Base-by-base conservation (phyloP, 495 filamentous ascomycete genomes). In the Penicillium silybi region DNA sequence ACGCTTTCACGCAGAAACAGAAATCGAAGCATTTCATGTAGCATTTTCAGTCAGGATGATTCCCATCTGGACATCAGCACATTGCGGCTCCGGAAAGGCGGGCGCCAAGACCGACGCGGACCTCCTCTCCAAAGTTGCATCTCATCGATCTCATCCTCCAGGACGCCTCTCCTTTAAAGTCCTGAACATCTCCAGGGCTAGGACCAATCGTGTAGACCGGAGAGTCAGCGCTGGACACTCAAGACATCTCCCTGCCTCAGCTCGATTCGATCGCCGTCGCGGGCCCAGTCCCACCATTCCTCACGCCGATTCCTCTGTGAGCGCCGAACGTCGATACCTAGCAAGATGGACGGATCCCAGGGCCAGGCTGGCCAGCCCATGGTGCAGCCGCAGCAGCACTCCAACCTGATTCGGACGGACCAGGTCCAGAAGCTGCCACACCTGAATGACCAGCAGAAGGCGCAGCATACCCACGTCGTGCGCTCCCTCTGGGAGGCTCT, bases 391-490 rank as follows among this genome's bases (percentile, higher is more conserved):
- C 69, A 67, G 49, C 72, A 77, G 52, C 70, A 75, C 39, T 70
- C 73, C 6, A 75, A 75, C 43, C 60, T 81, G 41, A 77, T 80
- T 40, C 76, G 71, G 26, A 77, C 77, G 25, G 78, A 81, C 18
- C 73, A 79, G 43, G 75, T 81, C 9, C 70, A 72, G 47, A 79
- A 77, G 48, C 66, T 81, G 7, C 69, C 70, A 10, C 67, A 74
- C 58, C 71, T 82, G 45, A 70, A 65, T 11, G 77, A 84, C 4
- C 77, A 85, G 11, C 83, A 87, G 46, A 88, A 84, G 57, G 49
- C 58, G 8, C 85, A 87, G 61, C 89, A 90, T 52, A 78, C 86
- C 45, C 66, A 75, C 41, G 77, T 86, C 3, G 76, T 92, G 11
- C 75, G 77, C 16, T 64, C 57, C 13, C 66, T 91, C 9, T 89